Conservation (phyloP, 2,329 filamentous ascomycete genomes). For the Aspergillus thermomutatus region DNA sequence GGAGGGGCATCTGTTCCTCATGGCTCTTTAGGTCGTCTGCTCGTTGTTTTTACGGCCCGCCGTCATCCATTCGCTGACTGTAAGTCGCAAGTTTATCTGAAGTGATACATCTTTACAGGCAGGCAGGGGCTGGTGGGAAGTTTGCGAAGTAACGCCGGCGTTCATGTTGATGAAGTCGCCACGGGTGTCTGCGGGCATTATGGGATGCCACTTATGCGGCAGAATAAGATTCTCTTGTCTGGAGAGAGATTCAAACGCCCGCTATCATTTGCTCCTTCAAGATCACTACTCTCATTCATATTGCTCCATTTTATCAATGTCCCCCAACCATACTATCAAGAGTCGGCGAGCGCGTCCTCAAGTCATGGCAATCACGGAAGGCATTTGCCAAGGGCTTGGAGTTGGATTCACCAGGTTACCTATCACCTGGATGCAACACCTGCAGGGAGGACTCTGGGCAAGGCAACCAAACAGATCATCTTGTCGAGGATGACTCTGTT, state of each 20-base stretch:
- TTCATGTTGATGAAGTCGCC: not conserved
- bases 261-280: constrained; percentile 30
- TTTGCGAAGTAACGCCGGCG: not conserved
- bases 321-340: constrained; percentile 18
- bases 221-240: constrained; percentile 23
- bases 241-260: constrained; percentile 24
- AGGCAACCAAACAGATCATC: not conserved
- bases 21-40: not conserved
- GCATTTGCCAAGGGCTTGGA: no score
- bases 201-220: constrained; percentile 22
- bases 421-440: not conserved
- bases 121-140: not conserved
- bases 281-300: constrained; percentile 18
- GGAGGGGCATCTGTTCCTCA: not conserved
- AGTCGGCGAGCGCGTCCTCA: constrained; percentile 18
- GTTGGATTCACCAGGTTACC: not conserved
- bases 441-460: not conserved
- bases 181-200: no score
- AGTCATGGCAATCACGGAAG: no score
- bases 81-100: no score
- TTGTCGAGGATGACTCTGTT: not conserved
- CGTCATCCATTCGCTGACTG: not conserved
- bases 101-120: no score
- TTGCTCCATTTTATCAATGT: constrained; percentile 20
- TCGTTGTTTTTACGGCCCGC: no score